Percentiles rank a stretch among this genome's conserved stretches.
Conservation (phyloP, 208 protist genomes). For the Crithidia fasciculata region DNA sequence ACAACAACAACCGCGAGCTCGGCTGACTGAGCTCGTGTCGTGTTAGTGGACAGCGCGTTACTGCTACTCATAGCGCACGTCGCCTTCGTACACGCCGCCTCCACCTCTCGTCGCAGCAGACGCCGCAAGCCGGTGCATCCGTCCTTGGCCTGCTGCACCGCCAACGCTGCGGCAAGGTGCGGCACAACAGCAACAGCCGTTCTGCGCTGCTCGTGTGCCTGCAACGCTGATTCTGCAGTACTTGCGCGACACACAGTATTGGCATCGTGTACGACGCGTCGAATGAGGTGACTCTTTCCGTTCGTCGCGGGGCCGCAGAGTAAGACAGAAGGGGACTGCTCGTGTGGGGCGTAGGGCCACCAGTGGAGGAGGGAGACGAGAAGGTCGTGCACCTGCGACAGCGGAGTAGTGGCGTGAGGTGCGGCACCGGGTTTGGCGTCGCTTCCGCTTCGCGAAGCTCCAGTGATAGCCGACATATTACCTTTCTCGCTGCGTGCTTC, state of each 20-base stretch:
- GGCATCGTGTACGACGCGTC: neutral
- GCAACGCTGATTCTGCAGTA: neutral
- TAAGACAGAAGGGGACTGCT: constrained; percentile 47
- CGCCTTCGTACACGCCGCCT: constrained; percentile 8
- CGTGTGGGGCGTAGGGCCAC: constrained; percentile 53
- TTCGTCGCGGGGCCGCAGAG: constrained; percentile 61
- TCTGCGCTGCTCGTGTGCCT: neutral
- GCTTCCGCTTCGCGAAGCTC: neutral
- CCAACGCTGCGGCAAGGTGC: constrained; percentile 18
- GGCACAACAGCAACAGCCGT: neutral
- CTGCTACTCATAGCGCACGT: too few species aligned
- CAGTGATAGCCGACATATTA: neutral
- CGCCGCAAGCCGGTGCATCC: constrained; percentile 55
- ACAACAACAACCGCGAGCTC: constrained; percentile 46
- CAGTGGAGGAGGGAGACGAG: constrained; percentile 44
- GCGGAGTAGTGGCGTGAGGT: constrained; percentile 1
- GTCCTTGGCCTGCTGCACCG: constrained; percentile 38
- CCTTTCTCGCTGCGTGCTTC: too few species aligned
- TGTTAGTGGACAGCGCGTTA: neutral
- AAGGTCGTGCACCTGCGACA: constrained; percentile 27
- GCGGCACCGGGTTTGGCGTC: neutral
- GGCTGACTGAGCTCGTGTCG: neutral
- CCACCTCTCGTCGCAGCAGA: constrained; percentile 38
- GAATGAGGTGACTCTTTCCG: constrained; percentile 70
- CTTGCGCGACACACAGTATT: neutral